Percentiles rank a stretch among this genome's conserved stretches.
Evolutionary conservation across 2,329 filamentous ascomycete species (phyloP).

Genomic region (Fusarium falciforme): DNA sequence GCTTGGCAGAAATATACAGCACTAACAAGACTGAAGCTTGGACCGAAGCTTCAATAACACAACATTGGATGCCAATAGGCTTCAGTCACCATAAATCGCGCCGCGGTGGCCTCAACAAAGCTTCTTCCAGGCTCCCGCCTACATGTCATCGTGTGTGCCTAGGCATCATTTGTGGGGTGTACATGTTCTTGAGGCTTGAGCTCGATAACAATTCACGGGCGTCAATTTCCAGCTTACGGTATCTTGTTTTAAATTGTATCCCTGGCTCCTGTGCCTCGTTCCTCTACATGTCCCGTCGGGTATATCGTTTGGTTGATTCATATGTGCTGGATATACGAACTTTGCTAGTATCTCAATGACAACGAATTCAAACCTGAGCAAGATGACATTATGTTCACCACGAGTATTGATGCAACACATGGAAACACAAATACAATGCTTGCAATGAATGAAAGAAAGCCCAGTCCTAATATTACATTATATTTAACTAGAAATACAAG

Average conservation of each 20-base stretch:
- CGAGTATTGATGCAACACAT: background rate
- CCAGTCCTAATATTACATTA: too few species aligned
- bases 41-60: background rate
- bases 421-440: background rate
- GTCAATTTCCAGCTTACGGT: background rate
- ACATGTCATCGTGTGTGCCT: too few species aligned
- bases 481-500: background rate
- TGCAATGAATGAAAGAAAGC: too few species aligned
- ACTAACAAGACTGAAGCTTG: background rate
- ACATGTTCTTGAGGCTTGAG: background rate
- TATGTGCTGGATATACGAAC: background rate
- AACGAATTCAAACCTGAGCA: background rate
- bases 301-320: background rate
- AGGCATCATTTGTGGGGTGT: too few species aligned
- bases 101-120: background rate
- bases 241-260: background rate
- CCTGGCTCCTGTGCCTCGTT: rapidly evolving
- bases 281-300: background rate
- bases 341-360: background rate
- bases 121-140: too few species aligned
- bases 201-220: background rate
- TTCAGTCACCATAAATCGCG: background rate
- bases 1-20: background rate
- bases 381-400: background rate
- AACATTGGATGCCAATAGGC: background rate